Evolutionary conservation across 371 early-diverging fungal species (phyloP), one percentile per base, ranked within the genome.

Genomic region (Encephalitozoon cuniculi): DNA sequence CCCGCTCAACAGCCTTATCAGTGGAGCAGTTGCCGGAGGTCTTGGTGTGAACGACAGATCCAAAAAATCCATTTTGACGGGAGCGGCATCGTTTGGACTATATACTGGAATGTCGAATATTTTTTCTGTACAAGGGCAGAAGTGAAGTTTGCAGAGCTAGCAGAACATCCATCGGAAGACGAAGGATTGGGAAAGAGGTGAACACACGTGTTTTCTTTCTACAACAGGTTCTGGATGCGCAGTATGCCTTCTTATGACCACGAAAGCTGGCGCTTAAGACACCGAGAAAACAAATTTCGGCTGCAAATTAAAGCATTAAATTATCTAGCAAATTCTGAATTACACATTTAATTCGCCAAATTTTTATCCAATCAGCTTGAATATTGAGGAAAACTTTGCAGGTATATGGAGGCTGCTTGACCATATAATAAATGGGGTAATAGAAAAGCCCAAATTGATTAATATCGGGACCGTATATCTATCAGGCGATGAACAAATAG

Each of bases 1-100:
- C 30, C 15, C 49, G 40, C 59, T 67, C 32, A 81, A 67, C 46
- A 34, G 51, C 41, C 5, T 68, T 12, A 44, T 68, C 1, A 41
- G 72, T 68, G 78, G 81, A 7, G 66, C 51, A 0, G 41, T 68
- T 49, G 71, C 78, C 8, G 81, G 81, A 21, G 68, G 41, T 18
- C 9, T 81, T 37, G 68, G 77, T 3, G 26, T 53, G 25, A 74
- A 55, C n/a, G 46, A 32, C 28, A 59, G 15, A 5, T 34, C 59
- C 18, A 59, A 59, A 18, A 37, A 28, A 37, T 28, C 59, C 15
- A 18, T 37, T n/a, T 18, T 59, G 1, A 12, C 37, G 3, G 34
- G 59, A 34, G 59, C 59, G 34, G 30, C 59, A n/a, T 30, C 59
- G n/a, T 37, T 59, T 59, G 59, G 34, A 34, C 11, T 37, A 28